Percentiles rank a stretch among this genome's conserved stretches.
phyloP scores from a whole-genome alignment of 2,329 filamentous ascomycete genomes.

The Trichoderma oligosporum region DNA sequence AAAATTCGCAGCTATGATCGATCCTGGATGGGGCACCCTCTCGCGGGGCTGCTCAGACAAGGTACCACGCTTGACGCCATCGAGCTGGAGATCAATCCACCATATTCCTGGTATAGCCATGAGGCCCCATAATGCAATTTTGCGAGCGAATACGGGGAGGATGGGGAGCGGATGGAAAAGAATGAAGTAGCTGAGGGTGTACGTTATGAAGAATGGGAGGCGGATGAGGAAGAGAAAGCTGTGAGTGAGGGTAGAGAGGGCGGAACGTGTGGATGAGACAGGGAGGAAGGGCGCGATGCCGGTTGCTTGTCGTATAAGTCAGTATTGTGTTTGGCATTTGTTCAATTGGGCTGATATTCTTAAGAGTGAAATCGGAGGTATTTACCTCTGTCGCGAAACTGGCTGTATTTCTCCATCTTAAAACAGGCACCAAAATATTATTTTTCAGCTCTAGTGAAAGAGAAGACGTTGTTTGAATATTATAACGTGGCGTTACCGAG shows the following conservation, averaged over 20 bases:
- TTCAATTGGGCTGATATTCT: neutral
- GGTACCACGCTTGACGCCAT: slow-evolving; percentile 90
- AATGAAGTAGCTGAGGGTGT: slow-evolving; percentile 69
- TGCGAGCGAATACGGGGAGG: slow-evolving; percentile 60
- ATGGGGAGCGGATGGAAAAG: slow-evolving; percentile 75
- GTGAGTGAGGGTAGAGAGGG: slow-evolving; percentile 61
- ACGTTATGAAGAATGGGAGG: slow-evolving; percentile 69
- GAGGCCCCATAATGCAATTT: slow-evolving; percentile 81
- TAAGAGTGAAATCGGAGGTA: neutral
- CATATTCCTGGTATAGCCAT: slow-evolving; percentile 88
- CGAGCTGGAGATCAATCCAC: slow-evolving; percentile 98
- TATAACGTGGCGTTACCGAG: slow-evolving; percentile 18
- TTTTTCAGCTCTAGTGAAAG: too few relatives aligned
- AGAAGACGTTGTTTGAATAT: neutral
- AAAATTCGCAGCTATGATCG: slow-evolving; percentile 84
- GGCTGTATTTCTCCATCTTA: slow-evolving; percentile 88
- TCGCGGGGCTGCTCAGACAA: slow-evolving; percentile 68
- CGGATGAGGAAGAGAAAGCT: slow-evolving; percentile 74
- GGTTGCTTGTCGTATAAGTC: slow-evolving; percentile 58
- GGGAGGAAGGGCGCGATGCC: slow-evolving; percentile 96
- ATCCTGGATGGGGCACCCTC: slow-evolving; percentile 73
- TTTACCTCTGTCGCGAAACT: slow-evolving; percentile 83
- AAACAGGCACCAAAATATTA: too few relatives aligned
- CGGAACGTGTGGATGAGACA: slow-evolving; percentile 61
- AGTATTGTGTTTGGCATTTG: neutral